Evolutionary conservation across 257 asterid species (phyloP), one percentile per base, ranked within the genome.

Genomic region (Prunella vulgaris): DNA sequence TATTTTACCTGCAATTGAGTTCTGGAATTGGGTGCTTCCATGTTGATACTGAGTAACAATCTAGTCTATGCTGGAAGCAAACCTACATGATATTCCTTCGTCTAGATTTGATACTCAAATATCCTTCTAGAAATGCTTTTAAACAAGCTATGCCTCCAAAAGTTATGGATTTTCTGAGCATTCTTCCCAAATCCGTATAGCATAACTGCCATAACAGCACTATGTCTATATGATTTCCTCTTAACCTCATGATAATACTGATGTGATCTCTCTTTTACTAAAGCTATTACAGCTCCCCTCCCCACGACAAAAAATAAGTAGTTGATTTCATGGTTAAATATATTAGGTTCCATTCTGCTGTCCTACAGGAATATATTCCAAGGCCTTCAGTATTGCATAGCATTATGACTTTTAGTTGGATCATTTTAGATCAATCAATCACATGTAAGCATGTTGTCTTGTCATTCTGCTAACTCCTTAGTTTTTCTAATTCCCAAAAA

Each of bases 1-100:
- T 93, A 80, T 74, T 73, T 40, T 20, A 46, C 64, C 54, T 27
- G 75, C 35, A 24, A 56, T 64, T 49, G 14, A 12, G 0, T 63
- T 14, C 64, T 57, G 44, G 61, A 32, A 35, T 64, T 59, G 3
- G 60, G 40, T 58, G 37, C 74, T 70, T 64, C 12, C 74, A 15
- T 72, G 53, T 62, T 61, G 76, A 40, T 25, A 7, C 24, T 71
- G 70, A 20, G 48, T 22, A 33, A 48, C 40, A 35, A 35, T 35
- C 10, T 12, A 10, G 25, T 24, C 21, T 28, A 35, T 46, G 28
- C 42, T 40, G 70, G 59, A 46, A 48, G n/a, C 68, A 5, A 24
- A 44, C 72, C 37, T 40, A 53, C 56, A 13, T 13, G 15, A 38
- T 40, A 33, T 48, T 63, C n/a, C 40, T 25, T 65, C 21, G 54